Evolutionary conservation across 2,329 filamentous ascomycete species (phyloP).

Genomic region (Albifimbria verrucaria): DNA sequence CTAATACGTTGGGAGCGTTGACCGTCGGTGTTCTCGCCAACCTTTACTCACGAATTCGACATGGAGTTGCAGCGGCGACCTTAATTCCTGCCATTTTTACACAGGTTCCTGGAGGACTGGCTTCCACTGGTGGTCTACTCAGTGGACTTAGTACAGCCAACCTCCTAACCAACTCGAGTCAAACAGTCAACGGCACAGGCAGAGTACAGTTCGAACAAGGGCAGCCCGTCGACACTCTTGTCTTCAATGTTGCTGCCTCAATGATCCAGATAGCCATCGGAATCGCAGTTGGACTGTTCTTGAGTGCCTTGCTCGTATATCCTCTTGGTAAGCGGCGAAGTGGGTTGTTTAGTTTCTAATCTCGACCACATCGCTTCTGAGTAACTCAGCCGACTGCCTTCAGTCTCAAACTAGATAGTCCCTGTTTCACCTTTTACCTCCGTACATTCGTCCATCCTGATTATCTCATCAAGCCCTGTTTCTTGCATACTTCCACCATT

Average conservation of each 20-base stretch:
- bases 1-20: constrained; percentile 73
- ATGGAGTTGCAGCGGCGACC: constrained; percentile 47
- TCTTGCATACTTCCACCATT: no score
- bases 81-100: constrained; percentile 47
- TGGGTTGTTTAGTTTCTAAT: constrained; percentile 46
- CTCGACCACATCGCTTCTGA: no score
- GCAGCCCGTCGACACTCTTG: constrained; percentile 29
- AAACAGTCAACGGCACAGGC: constrained; percentile 31
- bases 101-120: constrained; percentile 45
- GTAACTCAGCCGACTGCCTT: no score
- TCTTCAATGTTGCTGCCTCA: constrained; percentile 43
- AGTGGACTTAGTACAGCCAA: constrained; percentile 44
- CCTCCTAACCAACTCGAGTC: constrained; percentile 35
- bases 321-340: constrained; percentile 48
- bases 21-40: constrained; percentile 75
- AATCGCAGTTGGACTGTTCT: constrained; percentile 47
- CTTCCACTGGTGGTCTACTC: constrained; percentile 42
- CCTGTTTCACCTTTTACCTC: no score
- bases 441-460: no score
- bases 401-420: no score
- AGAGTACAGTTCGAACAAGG: constrained; percentile 18
- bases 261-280: constrained; percentile 54
- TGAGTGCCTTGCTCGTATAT: constrained; percentile 46
- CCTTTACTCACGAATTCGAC: constrained; percentile 61
- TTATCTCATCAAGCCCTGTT: no score